These are phyloP conservation scores for Anaeromyces robustus DNA, from an alignment of 192 early-diverging fungal genomes.

Conservation along the genomic window DNA sequence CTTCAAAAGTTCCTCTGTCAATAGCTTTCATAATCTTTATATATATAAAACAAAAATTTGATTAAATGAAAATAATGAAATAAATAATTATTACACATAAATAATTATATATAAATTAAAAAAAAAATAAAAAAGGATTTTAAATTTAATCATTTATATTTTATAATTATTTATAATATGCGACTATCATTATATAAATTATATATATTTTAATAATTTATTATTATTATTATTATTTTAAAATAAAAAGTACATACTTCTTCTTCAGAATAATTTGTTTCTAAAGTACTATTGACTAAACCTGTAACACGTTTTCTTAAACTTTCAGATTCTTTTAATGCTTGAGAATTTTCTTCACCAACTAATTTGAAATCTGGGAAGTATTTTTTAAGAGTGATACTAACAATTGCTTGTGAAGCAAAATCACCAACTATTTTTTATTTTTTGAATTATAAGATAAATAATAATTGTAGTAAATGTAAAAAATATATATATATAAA, in stretches of 20 bases:
- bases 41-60: background rate
- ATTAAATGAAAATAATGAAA: background rate
- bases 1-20: slow-evolving; percentile 73
- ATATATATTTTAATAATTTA: too few relatives aligned
- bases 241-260: slow-evolving; percentile 46
- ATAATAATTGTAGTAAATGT: too few relatives aligned
- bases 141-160: too few relatives aligned
- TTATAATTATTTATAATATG: too few relatives aligned
- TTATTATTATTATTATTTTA: background rate
- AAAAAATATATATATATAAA: too few relatives aligned
- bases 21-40: slow-evolving; percentile 64
- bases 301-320: slow-evolving; percentile 66
- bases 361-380: slow-evolving; percentile 86
- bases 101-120: too few relatives aligned
- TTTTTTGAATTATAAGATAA: too few relatives aligned
- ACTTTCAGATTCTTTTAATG: slow-evolving; percentile 55
- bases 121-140: too few relatives aligned
- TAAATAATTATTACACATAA: too few relatives aligned
- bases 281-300: slow-evolving; percentile 55
- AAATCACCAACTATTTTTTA: slow-evolving; percentile 96
- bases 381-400: slow-evolving; percentile 49
- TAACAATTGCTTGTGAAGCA: slow-evolving; percentile 89
- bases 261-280: slow-evolving; percentile 36
- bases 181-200: too few relatives aligned
- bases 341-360: slow-evolving; percentile 88